Conservation (phyloP, 768 basidiomycete species). For the Hygrophoropsis aurantiaca region DNA sequence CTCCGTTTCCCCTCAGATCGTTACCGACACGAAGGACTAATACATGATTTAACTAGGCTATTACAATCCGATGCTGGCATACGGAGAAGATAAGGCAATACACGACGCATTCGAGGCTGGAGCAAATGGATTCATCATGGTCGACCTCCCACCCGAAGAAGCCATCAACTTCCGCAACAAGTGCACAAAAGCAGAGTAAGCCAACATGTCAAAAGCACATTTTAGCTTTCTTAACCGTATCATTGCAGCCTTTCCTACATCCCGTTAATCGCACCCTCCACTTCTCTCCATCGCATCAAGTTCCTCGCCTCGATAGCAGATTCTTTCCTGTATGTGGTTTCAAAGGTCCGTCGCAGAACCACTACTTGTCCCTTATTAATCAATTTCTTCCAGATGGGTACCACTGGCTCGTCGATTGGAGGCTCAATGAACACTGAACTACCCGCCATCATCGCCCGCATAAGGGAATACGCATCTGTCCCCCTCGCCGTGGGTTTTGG, state of each 20-base stretch:
- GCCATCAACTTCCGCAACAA: slow-evolving; percentile 88
- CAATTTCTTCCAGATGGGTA: slow-evolving; percentile 78
- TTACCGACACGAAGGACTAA: slow-evolving; percentile 3
- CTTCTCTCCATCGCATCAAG: slow-evolving; percentile 80
- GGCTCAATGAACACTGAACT: slow-evolving; percentile 72
- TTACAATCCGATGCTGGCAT: slow-evolving; percentile 94
- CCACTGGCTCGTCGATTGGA: slow-evolving; percentile 85
- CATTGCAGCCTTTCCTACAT: slow-evolving; percentile 84
- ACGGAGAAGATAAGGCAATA: slow-evolving; percentile 93
- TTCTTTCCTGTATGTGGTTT: slow-evolving; percentile 98
- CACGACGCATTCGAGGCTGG: slow-evolving; percentile 87
- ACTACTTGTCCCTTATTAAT: neutral
- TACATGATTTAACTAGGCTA: slow-evolving; percentile 60
- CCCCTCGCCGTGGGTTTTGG: slow-evolving; percentile 98
- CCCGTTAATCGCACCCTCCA: slow-evolving; percentile 94
- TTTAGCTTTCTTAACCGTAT: slow-evolving; percentile 4
- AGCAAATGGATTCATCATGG: slow-evolving; percentile 96
- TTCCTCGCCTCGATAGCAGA: slow-evolving; percentile 94
- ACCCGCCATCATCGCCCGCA: slow-evolving; percentile 80
- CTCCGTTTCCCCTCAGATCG: neutral
- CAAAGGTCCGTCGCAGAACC: slow-evolving; percentile 59
- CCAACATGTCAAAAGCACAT: slow-evolving; percentile 9
- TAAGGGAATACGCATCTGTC: slow-evolving; percentile 73
- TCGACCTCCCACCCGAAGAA: slow-evolving; percentile 97
- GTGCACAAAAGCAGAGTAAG: slow-evolving; percentile 78